Evolutionary conservation across 495 filamentous ascomycete genomes (phyloP).

Genomic region (Achaetomiella virescens): DNA sequence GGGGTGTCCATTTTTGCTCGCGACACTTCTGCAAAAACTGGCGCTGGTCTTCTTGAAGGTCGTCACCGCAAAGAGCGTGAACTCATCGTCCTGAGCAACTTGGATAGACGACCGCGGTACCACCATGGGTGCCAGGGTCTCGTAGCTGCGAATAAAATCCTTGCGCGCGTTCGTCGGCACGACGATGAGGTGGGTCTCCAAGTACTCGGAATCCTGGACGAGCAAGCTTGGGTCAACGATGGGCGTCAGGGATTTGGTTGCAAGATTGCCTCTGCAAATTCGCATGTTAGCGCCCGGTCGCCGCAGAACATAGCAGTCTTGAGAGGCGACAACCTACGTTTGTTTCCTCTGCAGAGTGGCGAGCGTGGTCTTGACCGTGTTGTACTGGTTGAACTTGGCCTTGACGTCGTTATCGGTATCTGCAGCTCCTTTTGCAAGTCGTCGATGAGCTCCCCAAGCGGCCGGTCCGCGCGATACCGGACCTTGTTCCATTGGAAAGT

Average conservation of each 20-base stretch:
- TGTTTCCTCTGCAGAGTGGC: slow-evolving; percentile 76
- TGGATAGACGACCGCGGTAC: slow-evolving; percentile 80
- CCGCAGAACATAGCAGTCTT: not conserved
- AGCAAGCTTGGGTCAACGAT: slow-evolving; percentile 73
- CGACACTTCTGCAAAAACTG: slow-evolving; percentile 83
- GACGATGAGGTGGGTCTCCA: slow-evolving; percentile 88
- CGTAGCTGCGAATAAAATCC: slow-evolving; percentile 84
- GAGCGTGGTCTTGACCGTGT: slow-evolving; percentile 75
- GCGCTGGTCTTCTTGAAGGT: slow-evolving; percentile 83
- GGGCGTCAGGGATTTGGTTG: slow-evolving; percentile 85
- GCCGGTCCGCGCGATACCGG: slow-evolving; percentile 88
- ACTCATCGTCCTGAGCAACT: slow-evolving; percentile 78
- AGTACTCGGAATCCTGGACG: slow-evolving; percentile 87
- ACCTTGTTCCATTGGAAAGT: slow-evolving; percentile 93
- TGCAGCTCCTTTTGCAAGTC: slow-evolving; percentile 80
- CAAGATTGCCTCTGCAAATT: slow-evolving; percentile 82
- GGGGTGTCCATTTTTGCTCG: slow-evolving; percentile 86
- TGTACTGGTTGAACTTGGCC: slow-evolving; percentile 87
- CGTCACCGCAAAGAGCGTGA: slow-evolving; percentile 79
- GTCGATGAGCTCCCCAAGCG: slow-evolving; percentile 78
- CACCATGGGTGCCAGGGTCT: slow-evolving; percentile 73
- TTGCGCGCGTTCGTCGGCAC: slow-evolving; percentile 72
- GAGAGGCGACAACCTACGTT: slow-evolving; percentile 37
- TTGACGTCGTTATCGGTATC: slow-evolving; percentile 91
- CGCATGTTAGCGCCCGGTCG: not conserved